Evolutionary conservation across 305 asterid species (phyloP).

Genomic region (Fraxinus baroniana): DNA sequence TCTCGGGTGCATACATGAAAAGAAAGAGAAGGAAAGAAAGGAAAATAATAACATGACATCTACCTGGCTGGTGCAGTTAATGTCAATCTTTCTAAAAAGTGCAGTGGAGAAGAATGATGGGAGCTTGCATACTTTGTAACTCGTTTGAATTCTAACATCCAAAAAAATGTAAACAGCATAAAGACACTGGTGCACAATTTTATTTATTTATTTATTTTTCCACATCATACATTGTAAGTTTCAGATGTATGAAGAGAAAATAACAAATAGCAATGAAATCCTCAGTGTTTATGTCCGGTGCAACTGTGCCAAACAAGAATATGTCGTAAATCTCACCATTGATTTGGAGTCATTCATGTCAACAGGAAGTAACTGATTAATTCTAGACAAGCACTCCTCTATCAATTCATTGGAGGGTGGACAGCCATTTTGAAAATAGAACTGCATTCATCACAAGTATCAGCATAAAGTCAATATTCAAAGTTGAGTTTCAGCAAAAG

Average conservation of each 20-base stretch:
- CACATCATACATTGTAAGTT: not conserved
- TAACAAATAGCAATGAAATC: conserved; percentile 4
- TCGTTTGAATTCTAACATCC: conserved; percentile 71
- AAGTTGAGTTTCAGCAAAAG: not conserved
- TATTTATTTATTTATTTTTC: not conserved
- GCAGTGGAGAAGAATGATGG: conserved; percentile 90
- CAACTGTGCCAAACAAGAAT: not conserved
- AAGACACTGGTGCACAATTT: not conserved
- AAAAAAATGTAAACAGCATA: conserved; percentile 15
- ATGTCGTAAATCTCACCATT: conserved; percentile 55
- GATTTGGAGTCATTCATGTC: conserved; percentile 73
- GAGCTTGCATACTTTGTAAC: conserved; percentile 91
- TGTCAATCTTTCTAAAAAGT: conserved; percentile 79
- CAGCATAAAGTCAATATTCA: conserved; percentile 18
- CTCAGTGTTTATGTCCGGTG: not conserved
- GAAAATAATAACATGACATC: not conserved
- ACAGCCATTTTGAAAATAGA: conserved; percentile 85
- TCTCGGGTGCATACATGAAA: no score
- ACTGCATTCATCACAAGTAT: conserved; percentile 51
- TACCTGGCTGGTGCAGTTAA: conserved; percentile 73
- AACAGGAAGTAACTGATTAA: conserved; percentile 83
- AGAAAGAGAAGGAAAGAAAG: not conserved
- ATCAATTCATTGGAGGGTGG: conserved; percentile 87
- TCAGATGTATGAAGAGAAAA: conserved; percentile 20
- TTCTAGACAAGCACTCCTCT: conserved; percentile 83